Base-by-base conservation (phyloP, 208 protist genomes). In the Leishmania martiniquensis region DNA sequence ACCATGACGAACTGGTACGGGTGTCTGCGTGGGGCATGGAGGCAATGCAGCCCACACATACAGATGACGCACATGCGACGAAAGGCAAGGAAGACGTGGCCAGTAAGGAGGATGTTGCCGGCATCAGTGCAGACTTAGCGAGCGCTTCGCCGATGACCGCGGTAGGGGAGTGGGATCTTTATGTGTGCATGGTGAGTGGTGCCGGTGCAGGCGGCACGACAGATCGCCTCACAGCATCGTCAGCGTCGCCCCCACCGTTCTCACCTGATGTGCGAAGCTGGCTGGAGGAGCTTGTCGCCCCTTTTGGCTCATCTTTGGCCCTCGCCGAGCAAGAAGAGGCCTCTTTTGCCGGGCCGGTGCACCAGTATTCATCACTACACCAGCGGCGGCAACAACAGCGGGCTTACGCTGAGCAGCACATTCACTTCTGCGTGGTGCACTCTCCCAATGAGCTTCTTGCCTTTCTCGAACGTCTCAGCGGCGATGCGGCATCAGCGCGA, bases 381-480 rank as follows among this genome's bases (percentile, higher is more conserved):
- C 49, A 45, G n/a, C n/a, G 63, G 25, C 49, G 37, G 17, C 77
- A 70, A 47, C 68, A 55, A 42, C 83, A 82, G 72, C 29, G 76
- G 13, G 74, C 65, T 63, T 89, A 85, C 60, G 78, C 37, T 17
- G 77, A 57, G 4, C 54, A 66, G 37, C 80, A 90, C 76, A 62
- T 81, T 2, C 87, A 90, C 67, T 37, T 90, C 32, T 15, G 74
- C 22, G 67, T 67, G 12, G 72, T 86, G 20, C 45, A 65, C 7
- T 60, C 83, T 12, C 87, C 87, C 1, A 90, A 90, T 72, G 81
- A 77, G 29, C 77, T 90, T 15, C 77, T 90, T 5, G 75, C 25
- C 42, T 86, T 84, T 60, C 75, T 90, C 34, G 62, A 63, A 17
- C 29, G 37, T 17, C 63, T 90, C 7, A 13, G 63, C 22, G 32